Conservation (phyloP, 2,329 filamentous ascomycete species). For the Scedosporium dehoogii region DNA sequence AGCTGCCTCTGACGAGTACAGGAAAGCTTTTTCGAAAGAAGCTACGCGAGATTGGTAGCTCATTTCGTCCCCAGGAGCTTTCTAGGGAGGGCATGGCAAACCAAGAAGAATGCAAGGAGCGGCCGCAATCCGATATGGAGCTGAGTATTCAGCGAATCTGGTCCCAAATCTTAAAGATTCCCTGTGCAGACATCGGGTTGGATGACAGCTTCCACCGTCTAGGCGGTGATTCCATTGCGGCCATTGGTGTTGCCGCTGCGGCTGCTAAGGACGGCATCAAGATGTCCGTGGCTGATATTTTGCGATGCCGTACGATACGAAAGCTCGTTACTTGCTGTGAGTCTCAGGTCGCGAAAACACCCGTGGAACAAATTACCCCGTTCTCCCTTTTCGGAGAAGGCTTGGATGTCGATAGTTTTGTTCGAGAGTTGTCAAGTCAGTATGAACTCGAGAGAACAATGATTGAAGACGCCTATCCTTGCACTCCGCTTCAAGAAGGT, state of each 20-base stretch:
- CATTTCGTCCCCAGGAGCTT: too few species aligned
- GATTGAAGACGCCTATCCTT: conserved; percentile 27
- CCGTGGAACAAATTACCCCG: neutral
- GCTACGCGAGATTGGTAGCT: conserved; percentile 14
- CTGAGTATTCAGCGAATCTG: conserved; percentile 26
- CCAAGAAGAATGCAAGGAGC: neutral
- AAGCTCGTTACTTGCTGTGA: conserved; percentile 10
- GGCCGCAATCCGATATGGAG: conserved; percentile 26
- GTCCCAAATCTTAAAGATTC: conserved; percentile 23
- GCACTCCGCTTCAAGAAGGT: conserved; percentile 29
- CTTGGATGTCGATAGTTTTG: neutral
- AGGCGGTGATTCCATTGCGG: conserved; percentile 35
- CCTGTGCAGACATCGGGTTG: conserved; percentile 18
- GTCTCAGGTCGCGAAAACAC: too few species aligned
- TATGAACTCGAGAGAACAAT: conserved; percentile 7
- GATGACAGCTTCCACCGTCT: conserved; percentile 36
- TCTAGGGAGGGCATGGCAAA: too few species aligned
- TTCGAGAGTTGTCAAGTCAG: neutral
- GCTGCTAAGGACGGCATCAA: conserved; percentile 26
- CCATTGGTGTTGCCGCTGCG: conserved; percentile 29
- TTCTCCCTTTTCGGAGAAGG: neutral
- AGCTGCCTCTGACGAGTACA: neutral
- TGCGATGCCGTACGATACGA: conserved; percentile 24
- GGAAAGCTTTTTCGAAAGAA: conserved; percentile 13
- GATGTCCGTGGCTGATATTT: conserved; percentile 34